These are phyloP conservation scores for Cerrena zonata DNA, from an alignment of 1,284 basidiomycete species.

Conservation along the genomic window DNA sequence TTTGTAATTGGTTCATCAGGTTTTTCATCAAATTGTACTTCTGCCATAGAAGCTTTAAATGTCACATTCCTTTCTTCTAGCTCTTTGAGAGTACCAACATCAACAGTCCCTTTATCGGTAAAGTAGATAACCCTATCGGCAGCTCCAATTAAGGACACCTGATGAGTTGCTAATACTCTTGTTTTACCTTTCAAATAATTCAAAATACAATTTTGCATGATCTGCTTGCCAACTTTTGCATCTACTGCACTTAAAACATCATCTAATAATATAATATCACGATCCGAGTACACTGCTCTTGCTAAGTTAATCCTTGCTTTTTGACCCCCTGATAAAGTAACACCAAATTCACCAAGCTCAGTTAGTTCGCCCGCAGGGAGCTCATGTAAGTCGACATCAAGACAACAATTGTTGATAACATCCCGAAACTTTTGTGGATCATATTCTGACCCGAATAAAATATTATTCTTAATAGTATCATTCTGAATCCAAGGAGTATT, in stretches of 20 bases:
- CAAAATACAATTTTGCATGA: constrained; percentile 53
- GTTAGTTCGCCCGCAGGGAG: constrained; percentile 65
- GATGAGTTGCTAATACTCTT: constrained; percentile 72
- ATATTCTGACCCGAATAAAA: constrained; percentile 57
- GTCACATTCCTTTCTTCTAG: no score
- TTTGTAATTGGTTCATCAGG: no score
- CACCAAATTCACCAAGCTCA: constrained; percentile 81
- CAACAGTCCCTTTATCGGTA: no score
- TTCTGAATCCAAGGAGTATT: constrained; percentile 84
- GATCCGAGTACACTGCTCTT: constrained; percentile 70
- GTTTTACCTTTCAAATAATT: constrained; percentile 58
- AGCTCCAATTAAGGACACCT: constrained; percentile 62
- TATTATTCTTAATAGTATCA: constrained; percentile 62
- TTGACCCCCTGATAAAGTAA: constrained; percentile 52
- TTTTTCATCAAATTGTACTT: no score
- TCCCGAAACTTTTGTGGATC: constrained; percentile 43
- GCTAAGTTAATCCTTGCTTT: constrained; percentile 78
- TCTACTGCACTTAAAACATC: constrained; percentile 72
- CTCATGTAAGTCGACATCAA: constrained; percentile 62
- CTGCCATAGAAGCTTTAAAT: no score
- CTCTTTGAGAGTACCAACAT: no score
- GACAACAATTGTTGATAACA: constrained; percentile 55
- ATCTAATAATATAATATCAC: constrained; percentile 67
- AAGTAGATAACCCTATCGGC: constrained; percentile 61
- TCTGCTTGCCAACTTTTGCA: constrained; percentile 57